A percentile compares a stretch with the other conserved stretches of the same genome.
These are phyloP conservation scores for Escallonia herrerae DNA, from an alignment of 129 eudicot genomes.

Conservation along the genomic window DNA sequence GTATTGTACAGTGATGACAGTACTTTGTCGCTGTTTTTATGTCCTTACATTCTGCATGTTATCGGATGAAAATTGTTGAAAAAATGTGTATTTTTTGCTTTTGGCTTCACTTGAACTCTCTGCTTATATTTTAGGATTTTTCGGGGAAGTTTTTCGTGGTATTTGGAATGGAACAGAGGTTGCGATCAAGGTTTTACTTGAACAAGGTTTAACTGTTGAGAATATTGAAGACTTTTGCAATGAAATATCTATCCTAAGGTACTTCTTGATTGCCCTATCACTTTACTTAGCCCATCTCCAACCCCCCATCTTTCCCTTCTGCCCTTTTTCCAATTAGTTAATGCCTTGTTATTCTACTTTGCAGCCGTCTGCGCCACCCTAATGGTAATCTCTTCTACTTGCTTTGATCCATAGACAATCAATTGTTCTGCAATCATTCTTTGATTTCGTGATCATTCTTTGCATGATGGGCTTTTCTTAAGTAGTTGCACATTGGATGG, in stretches of 20 bases:
- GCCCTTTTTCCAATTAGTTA: not conserved
- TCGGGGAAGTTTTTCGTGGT: constrained; percentile 88
- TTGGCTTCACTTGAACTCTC: not conserved
- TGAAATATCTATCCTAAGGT: constrained; percentile 89
- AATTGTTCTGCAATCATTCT: too few relatives aligned
- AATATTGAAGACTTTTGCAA: constrained; percentile 88
- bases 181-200: constrained; percentile 83
- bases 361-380: constrained; percentile 94
- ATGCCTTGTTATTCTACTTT: constrained; percentile 13
- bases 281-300: not conserved
- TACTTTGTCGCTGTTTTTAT: too few relatives aligned
- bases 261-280: constrained; percentile 4
- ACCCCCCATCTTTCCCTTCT: not conserved
- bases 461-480: not conserved
- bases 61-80: too few relatives aligned
- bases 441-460: not conserved
- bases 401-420: not conserved
- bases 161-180: constrained; percentile 86
- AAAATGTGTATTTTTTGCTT: too few relatives aligned
- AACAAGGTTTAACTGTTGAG: constrained; percentile 67
- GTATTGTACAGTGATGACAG: too few relatives aligned
- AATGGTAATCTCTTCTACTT: constrained; percentile 56
- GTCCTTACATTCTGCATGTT: too few relatives aligned
- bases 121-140: constrained; percentile 47
- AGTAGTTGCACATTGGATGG: not conserved